These are phyloP conservation scores for Fusarium scirpi DNA, from an alignment of 2,329 filamentous ascomycete genomes.

Conservation along the genomic window DNA sequence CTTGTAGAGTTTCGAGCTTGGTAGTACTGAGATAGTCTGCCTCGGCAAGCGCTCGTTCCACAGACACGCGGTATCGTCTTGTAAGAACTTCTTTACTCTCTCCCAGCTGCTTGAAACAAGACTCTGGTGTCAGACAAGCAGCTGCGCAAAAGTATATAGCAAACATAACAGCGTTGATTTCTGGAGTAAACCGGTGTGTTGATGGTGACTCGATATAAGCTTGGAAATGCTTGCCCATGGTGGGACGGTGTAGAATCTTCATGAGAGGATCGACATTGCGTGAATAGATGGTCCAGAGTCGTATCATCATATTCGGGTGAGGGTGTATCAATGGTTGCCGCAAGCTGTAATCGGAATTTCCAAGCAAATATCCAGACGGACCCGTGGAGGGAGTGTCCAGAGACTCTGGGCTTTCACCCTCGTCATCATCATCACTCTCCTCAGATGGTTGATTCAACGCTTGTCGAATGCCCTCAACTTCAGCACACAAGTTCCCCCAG, in stretches of 20 bases:
- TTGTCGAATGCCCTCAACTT: constrained; percentile 60
- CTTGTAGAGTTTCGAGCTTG: constrained; percentile 56
- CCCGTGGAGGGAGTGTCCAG: constrained; percentile 39
- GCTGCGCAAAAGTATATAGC: constrained; percentile 58
- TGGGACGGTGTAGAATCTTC: constrained; percentile 60
- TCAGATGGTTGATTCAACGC: constrained; percentile 59
- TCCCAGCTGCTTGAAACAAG: constrained; percentile 51
- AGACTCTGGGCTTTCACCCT: constrained; percentile 51
- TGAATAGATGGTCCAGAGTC: constrained; percentile 53
- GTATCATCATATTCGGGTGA: constrained; percentile 52
- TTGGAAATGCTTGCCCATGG: constrained; percentile 48
- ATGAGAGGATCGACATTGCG: constrained; percentile 58
- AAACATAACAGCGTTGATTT: constrained; percentile 55
- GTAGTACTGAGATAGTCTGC: constrained; percentile 59
- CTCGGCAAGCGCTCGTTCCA: constrained; percentile 55
- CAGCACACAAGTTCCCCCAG: constrained; percentile 58
- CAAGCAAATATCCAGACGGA: constrained; percentile 47
- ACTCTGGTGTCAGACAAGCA: constrained; percentile 49
- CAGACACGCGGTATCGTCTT: constrained; percentile 49
- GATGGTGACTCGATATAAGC: constrained; percentile 43
- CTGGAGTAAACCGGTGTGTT: constrained; percentile 32
- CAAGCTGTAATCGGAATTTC: constrained; percentile 43
- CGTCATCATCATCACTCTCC: constrained; percentile 52
- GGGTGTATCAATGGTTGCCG: constrained; percentile 50
- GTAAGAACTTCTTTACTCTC: constrained; percentile 51